Base-by-base conservation (phyloP, 176 grass and related monocot species). In the Luzula sylvatica region DNA sequence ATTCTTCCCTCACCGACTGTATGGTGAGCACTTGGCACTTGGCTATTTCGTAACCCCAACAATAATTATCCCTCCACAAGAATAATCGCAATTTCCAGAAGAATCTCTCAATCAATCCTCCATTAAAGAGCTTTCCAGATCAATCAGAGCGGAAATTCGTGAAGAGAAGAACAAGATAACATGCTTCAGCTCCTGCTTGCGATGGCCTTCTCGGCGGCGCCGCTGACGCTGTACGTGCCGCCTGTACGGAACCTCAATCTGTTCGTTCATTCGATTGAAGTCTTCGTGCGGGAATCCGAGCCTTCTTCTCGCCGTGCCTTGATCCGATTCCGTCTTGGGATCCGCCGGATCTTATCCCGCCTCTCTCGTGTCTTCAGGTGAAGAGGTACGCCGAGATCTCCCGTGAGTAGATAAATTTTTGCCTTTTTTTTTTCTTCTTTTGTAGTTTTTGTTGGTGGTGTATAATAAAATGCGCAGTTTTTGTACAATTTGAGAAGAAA, bases 101-200 rank as follows among this genome's bases (percentile, higher is more conserved):
- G 8, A 32, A 8, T 32, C 29, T 9, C 0, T 35, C 5, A 35
- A 35, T 35, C 30, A 9, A 35, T 35, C 9, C 30, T 9, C 30
- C 5, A 35, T 35, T 35, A 4, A 9, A 35, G n/a, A 35, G 9
- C 30, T 35, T 9, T 35, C 30, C 30, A 35, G 0, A 35, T 35
- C 30, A 35, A 35, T 35, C 30, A 35, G 9, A n/a, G n/a, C n/a
- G n/a, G n/a, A n/a, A n/a, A n/a, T n/a, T n/a, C n/a, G n/a, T n/a
- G n/a, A n/a, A n/a, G n/a, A n/a, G n/a, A n/a, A n/a, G n/a, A n/a
- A n/a, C n/a, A n/a, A n/a, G n/a, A n/a, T n/a, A n/a, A n/a, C n/a
- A 94, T 94, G 88, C 45, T 87, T 53, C 88, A 87, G 75, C 57
- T 94, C 59, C 58, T 94, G 23, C 71, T 87, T 52, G 88, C 88